A percentile compares a stretch with the other conserved stretches of the same genome.
Conservation (phyloP, 2,329 filamentous ascomycete genomes). For the Pseudocercospora pini-densiflorae region DNA sequence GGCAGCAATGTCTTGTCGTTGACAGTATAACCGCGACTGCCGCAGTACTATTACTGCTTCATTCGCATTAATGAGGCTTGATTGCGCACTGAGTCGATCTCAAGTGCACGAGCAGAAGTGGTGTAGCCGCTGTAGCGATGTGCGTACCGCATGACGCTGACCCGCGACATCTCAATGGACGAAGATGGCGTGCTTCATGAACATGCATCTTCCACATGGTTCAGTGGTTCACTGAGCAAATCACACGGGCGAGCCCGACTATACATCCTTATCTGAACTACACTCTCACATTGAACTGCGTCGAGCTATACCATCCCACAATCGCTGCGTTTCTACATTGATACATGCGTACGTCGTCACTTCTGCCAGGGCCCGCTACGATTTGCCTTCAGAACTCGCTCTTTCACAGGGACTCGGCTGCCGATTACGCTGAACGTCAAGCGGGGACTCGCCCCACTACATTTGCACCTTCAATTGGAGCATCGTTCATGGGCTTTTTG, state of each 20-base stretch:
- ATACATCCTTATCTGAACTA: slow-evolving; percentile 8
- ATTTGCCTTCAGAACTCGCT: neutral
- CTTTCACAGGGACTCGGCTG: slow-evolving; percentile 4
- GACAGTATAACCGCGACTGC: neutral
- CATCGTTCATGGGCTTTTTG: slow-evolving; percentile 5
- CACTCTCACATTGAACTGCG: neutral
- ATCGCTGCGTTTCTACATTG: neutral
- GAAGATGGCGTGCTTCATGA: slow-evolving; percentile 10
- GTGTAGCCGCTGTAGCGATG: neutral
- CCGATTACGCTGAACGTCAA: slow-evolving; percentile 9
- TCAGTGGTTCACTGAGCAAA: neutral
- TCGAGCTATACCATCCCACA: slow-evolving; percentile 6
- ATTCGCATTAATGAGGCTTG: neutral
- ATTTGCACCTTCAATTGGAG: slow-evolving; percentile 16
- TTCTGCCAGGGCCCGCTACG: neutral
- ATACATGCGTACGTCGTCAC: slow-evolving; percentile 4
- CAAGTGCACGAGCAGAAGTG: neutral
- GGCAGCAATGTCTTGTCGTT: neutral
- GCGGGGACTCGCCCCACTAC: slow-evolving; percentile 15
- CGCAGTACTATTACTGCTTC: neutral
- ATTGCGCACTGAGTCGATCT: neutral
- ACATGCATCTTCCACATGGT: neutral
- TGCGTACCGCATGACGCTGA: slow-evolving; percentile 1
- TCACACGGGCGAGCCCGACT: slow-evolving; percentile 7
- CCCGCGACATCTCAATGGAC: neutral